phyloP scores from a whole-genome alignment of 306 rosid species.

The Arachis stenosperma region DNA sequence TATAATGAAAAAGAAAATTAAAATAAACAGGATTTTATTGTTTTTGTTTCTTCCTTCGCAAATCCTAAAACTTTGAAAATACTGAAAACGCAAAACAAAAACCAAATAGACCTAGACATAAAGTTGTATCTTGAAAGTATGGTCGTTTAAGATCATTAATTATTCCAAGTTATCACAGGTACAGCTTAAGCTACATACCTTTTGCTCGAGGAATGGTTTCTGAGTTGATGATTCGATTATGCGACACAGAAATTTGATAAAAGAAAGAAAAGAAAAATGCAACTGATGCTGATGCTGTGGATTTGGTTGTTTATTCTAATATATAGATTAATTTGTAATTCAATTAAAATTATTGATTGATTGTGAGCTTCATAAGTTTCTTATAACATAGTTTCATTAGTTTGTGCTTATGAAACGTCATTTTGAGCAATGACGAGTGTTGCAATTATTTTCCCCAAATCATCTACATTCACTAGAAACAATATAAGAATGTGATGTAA shows the following conservation, averaged over 20 bases:
- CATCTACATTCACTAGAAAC: slow-evolving; percentile 6
- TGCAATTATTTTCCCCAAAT: slow-evolving; percentile 11
- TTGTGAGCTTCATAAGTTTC: slow-evolving; percentile 2
- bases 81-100: no score
- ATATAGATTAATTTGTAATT: slow-evolving; percentile 19
- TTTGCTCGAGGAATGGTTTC: slow-evolving; percentile 98
- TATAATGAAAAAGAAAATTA: no score
- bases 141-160: slow-evolving; percentile 11
- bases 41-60: no score
- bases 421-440: slow-evolving; percentile 6
- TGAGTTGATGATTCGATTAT: slow-evolving; percentile 76
- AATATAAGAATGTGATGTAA: no score
- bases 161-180: slow-evolving; percentile 63
- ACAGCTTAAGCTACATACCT: slow-evolving; percentile 91
- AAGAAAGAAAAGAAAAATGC: slow-evolving; percentile 21
- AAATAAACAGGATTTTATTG: no score
- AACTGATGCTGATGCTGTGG: slow-evolving; percentile 1
- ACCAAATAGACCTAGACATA: slow-evolving; percentile 9
- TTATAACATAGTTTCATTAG: background rate
- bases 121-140: slow-evolving; percentile 29
- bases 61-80: no score
- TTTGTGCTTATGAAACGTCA: slow-evolving; percentile 20
- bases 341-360: slow-evolving; percentile 18
- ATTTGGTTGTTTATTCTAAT: slow-evolving; percentile 29
- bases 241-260: slow-evolving; percentile 77